phyloP scores from a whole-genome alignment of 2,329 filamentous ascomycete species.

The Cordyceps fumosorosea region DNA sequence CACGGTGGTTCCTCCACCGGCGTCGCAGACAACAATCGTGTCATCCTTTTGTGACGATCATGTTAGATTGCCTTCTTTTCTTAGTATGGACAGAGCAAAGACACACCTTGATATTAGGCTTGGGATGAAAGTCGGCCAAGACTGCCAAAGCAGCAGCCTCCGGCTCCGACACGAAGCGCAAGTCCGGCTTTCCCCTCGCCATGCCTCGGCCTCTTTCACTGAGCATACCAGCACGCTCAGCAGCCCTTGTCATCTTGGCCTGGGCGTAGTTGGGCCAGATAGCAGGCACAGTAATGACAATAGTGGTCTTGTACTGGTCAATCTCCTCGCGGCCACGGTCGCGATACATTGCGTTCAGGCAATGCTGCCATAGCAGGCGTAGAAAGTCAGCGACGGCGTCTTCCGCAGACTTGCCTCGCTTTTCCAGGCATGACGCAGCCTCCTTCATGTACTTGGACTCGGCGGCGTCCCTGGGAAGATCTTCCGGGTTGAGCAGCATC shows the following conservation, averaged over 20 bases:
- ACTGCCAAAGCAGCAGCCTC: conserved; percentile 37
- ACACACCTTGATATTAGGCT: background rate
- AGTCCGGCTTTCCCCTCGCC: background rate
- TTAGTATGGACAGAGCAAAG: no score
- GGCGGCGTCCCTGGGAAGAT: conserved; percentile 22
- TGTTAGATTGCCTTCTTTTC: no score
- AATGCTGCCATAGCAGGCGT: conserved; percentile 27
- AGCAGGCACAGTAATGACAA: conserved; percentile 38
- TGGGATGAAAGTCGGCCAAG: background rate
- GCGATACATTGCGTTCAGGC: conserved; percentile 20
- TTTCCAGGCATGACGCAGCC: conserved; percentile 14
- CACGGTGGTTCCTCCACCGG: conserved; percentile 32
- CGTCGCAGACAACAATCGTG: conserved; percentile 29
- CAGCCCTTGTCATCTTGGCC: conserved; percentile 30
- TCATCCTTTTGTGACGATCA: conserved; percentile 14
- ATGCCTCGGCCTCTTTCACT: no score
- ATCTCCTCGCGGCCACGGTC: conserved; percentile 20
- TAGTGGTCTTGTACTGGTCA: conserved; percentile 22
- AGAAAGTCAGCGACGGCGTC: conserved; percentile 29
- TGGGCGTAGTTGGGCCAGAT: conserved; percentile 38
- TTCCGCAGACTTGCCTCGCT: conserved; percentile 13
- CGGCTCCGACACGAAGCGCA: conserved; percentile 35
- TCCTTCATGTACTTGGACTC: conserved; percentile 18
- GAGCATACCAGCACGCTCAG: conserved; percentile 30
- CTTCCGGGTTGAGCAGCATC: conserved; percentile 26